Conservation (phyloP, 2,329 filamentous ascomycete species). For the Calonectria multiphialidica region DNA sequence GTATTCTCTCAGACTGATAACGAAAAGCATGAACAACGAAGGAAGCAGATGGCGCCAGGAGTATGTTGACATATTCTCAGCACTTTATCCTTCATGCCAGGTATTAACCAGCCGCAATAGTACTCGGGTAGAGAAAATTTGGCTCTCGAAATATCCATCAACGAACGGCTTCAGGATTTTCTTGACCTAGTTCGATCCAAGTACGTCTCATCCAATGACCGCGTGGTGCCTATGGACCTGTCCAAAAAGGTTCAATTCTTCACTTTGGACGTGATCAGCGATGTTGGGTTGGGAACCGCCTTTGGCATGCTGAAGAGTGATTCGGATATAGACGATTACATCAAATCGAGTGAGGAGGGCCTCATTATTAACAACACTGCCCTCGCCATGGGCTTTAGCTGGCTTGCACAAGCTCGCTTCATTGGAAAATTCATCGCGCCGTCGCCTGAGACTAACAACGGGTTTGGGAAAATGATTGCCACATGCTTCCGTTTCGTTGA, state of each 20-base stretch:
- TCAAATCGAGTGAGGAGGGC: slow-evolving; percentile 51
- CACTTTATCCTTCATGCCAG: too few species aligned
- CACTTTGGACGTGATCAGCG: slow-evolving; percentile 65
- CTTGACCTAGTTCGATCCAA: slow-evolving; percentile 57
- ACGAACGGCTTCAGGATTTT: slow-evolving; percentile 59
- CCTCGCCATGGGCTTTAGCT: slow-evolving; percentile 44
- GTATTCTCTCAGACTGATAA: slow-evolving; percentile 65
- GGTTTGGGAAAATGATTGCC: slow-evolving; percentile 50
- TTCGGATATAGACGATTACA: slow-evolving; percentile 56
- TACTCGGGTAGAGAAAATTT: slow-evolving; percentile 69
- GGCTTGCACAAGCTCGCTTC: slow-evolving; percentile 44
- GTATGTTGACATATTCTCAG: slow-evolving; percentile 46
- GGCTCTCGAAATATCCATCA: slow-evolving; percentile 61
- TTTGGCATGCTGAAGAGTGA: slow-evolving; percentile 63
- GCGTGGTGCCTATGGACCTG: slow-evolving; percentile 56
- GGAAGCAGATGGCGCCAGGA: slow-evolving; percentile 64
- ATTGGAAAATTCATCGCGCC: slow-evolving; percentile 45
- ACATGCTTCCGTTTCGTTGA: slow-evolving; percentile 45
- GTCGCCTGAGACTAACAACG: slow-evolving; percentile 43
- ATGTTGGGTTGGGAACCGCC: slow-evolving; percentile 61
- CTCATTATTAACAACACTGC: slow-evolving; percentile 42
- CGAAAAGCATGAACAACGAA: slow-evolving; percentile 56
- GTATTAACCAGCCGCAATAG: slow-evolving; percentile 41
- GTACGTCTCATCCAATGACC: slow-evolving; percentile 52
- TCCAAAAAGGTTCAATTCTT: slow-evolving; percentile 62